Percentiles rank a stretch among this genome's conserved stretches.
Conservation (phyloP, 345 rosid genomes). For the Hirschfeldia incana region DNA sequence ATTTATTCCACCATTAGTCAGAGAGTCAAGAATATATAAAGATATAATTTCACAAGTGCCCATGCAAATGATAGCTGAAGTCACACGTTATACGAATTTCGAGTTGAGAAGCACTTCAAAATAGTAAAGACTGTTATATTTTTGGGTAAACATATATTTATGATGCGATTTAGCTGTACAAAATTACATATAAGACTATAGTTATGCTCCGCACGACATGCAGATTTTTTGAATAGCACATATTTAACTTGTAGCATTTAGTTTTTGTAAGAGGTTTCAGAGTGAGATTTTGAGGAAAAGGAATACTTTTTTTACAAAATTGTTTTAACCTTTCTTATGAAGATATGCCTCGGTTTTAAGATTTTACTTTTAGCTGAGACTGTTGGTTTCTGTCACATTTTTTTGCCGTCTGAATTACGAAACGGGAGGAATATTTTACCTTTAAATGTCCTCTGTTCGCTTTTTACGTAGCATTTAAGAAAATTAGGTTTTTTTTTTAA, state of each 20-base stretch:
- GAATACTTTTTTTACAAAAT: neutral
- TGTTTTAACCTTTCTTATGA: neutral
- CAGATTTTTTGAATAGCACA: neutral
- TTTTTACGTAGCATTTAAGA: constrained; percentile 4
- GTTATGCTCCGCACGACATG: neutral
- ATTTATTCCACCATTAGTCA: constrained; percentile 1
- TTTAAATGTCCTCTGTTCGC: neutral
- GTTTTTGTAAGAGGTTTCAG: neutral
- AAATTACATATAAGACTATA: neutral
- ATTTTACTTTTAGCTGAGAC: constrained; percentile 19
- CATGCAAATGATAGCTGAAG: constrained; percentile 21
- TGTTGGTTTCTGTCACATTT: constrained; percentile 35
- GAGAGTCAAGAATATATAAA: neutral
- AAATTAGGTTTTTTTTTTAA: constrained; percentile 31
- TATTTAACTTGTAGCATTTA: neutral
- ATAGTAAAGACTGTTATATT: neutral
- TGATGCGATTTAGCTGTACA: neutral
- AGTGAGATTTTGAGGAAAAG: constrained; percentile 1
- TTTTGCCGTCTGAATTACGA: constrained; percentile 49
- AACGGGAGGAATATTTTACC: constrained; percentile 38
- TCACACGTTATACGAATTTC: constrained; percentile 24
- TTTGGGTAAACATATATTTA: neutral
- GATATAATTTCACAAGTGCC: neutral
- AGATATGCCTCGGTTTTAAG: constrained; percentile 38
- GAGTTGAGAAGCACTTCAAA: neutral